phyloP scores from a whole-genome alignment of 208 protist genomes.

The Leishmania amazonensis region DNA sequence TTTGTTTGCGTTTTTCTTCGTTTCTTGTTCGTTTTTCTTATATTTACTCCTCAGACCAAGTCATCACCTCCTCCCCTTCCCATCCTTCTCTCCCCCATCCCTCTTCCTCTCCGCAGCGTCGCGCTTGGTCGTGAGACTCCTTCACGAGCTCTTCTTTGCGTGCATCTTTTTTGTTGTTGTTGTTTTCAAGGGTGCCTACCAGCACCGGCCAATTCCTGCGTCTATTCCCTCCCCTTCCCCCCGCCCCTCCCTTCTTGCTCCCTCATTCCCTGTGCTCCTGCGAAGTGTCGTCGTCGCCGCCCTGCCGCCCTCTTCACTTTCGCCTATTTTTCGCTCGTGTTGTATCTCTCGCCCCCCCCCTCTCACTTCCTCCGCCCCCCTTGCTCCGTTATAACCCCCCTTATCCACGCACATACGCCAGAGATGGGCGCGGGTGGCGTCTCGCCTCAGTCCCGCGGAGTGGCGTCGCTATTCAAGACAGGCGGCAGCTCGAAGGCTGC shows the following conservation, averaged over 20 bases:
- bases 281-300: not conserved
- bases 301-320: not conserved
- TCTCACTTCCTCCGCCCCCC: not conserved
- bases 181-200: not conserved
- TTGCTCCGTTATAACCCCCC: not conserved
- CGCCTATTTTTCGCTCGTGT: not conserved
- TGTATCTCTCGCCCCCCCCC: not conserved
- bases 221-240: not conserved
- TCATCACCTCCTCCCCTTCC: not conserved
- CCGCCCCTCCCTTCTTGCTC: not conserved
- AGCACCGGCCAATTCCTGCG: not conserved
- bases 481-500: not conserved
- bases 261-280: not conserved
- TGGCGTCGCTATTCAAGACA: not conserved
- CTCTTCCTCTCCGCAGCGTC: not conserved
- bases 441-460: constrained; percentile 8
- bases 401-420: not conserved
- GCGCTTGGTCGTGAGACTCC: not conserved
- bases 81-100: not conserved
- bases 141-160: not conserved
- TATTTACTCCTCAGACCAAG: not conserved
- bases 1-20: not conserved
- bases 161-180: not conserved
- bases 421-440: constrained; percentile 54
- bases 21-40: not conserved